Percentiles rank a stretch among this genome's conserved stretches.
These are phyloP conservation scores for Trichoderma aggressivum DNA, from an alignment of 2,329 filamentous ascomycete genomes.

Conservation along the genomic window DNA sequence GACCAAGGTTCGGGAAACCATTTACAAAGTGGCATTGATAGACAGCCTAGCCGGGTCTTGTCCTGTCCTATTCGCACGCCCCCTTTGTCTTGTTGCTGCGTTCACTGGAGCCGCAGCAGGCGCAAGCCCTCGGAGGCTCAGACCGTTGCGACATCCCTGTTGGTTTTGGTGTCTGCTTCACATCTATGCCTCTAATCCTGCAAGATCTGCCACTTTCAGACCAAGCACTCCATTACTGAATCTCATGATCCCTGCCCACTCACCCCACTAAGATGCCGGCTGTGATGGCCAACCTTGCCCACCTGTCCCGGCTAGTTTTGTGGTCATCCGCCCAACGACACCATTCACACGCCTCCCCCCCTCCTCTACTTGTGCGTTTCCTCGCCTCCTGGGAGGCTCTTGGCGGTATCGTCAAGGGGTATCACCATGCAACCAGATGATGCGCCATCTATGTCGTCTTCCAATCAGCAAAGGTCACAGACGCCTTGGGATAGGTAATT, in stretches of 20 bases:
- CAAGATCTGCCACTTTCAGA: slow-evolving; percentile 18
- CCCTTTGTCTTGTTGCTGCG: background rate
- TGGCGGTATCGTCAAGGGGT: slow-evolving; percentile 3
- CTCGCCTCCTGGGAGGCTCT: background rate
- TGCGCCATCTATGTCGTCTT: background rate
- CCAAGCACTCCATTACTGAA: slow-evolving; percentile 12
- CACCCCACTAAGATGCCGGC: slow-evolving; percentile 16
- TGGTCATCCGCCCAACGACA: slow-evolving; percentile 10
- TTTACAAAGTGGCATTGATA: background rate
- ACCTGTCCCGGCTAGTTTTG: slow-evolving; percentile 8
- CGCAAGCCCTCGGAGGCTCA: background rate
- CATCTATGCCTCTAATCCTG: slow-evolving; percentile 6
- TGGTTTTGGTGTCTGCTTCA: background rate
- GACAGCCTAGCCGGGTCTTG: background rate
- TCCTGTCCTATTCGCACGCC: background rate
- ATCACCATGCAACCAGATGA: slow-evolving; percentile 12
- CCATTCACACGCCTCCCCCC: slow-evolving; percentile 3
- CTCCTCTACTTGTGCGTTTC: background rate
- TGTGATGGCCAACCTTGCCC: background rate
- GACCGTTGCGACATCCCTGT: slow-evolving; percentile 1
- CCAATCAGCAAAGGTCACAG: slow-evolving; percentile 3
- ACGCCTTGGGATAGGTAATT: background rate
- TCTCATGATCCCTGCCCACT: slow-evolving; percentile 20
- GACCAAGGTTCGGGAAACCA: background rate
- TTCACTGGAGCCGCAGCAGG: background rate